Evolutionary conservation across 371 early-diverging fungal genomes (phyloP), one percentile per base, ranked within the genome.

Genomic region (Gilbertella persicaria): DNA sequence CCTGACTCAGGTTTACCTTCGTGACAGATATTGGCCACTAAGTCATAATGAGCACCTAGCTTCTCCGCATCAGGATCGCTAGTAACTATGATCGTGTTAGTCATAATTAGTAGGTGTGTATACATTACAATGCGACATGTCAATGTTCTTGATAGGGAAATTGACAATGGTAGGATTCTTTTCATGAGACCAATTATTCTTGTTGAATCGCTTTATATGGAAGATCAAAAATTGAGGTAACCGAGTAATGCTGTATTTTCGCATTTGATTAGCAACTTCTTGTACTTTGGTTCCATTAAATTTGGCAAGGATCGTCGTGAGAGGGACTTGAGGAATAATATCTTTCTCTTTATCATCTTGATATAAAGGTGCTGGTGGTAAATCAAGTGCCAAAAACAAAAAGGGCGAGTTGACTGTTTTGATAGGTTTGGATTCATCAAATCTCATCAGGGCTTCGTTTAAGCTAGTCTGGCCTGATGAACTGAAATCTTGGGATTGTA

Each of bases 121-220:
- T 14, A 1, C 69, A 73, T 56, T 81, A 83, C 83, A 86, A 19
- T 89, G 88, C 1, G 79, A 62, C 88, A 97, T 84, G 54, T 93
- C 89, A 4, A 96, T 63, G 45, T 88, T 84, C 50, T 86, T 85
- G 52, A 96, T 88, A 1, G 97, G 93, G 48, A 93, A 98, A 53
- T 92, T 95, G n/a, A 99, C 97, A 62, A 99, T 96, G 3, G 99
- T 99, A 0, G 93, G 95, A 62, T 97, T 97, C 78, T 96, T 96
- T 64, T 99, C 99, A 9, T 66, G 55, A 6, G 82, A 70, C 80
- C 90, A 93, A 57, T 88, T 92, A 71, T 92, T 94, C 66, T 93
- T 95, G 6, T 86, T 84, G 60, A 98, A 95, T 29, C 99, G 80
- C 64, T 93, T 94, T 51, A 96, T 86, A 63, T 93, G 90, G 46